Conservation (phyloP, 129 eudicot species). For the Cynara cardunculus region DNA sequence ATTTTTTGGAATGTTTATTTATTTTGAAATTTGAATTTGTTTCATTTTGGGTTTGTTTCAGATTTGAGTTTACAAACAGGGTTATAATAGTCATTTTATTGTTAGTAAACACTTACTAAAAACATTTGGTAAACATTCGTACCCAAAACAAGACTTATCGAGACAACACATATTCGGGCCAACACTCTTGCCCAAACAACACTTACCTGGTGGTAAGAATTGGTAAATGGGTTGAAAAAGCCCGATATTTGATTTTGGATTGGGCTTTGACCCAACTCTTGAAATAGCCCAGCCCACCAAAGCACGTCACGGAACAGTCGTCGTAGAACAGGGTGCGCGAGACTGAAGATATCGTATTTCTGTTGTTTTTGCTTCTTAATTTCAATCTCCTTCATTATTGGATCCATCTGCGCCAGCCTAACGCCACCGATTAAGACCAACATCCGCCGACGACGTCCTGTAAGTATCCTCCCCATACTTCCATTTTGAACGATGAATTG, state of each 20-base stretch:
- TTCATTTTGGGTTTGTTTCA: too few species aligned
- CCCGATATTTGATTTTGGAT: neutral
- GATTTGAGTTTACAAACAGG: too few species aligned
- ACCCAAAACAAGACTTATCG: too few species aligned
- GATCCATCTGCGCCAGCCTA: constrained; percentile 18
- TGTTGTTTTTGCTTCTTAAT: constrained; percentile 7
- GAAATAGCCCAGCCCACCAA: neutral
- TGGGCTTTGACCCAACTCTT: neutral
- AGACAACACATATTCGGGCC: too few species aligned
- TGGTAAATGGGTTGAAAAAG: too few species aligned
- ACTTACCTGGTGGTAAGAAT: too few species aligned
- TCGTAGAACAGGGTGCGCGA: neutral
- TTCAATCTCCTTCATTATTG: constrained; percentile 12
- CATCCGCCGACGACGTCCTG: constrained; percentile 20
- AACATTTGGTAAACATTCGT: too few species aligned
- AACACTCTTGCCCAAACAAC: too few species aligned
- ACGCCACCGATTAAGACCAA: constrained; percentile 16
- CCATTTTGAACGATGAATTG: neutral
- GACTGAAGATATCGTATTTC: constrained; percentile 25
- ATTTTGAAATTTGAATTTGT: too few species aligned
- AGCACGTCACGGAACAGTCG: neutral
- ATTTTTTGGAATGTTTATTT: too few species aligned
- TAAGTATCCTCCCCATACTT: constrained; percentile 7
- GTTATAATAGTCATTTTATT: too few species aligned
- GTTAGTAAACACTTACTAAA: too few species aligned